A percentile compares a stretch with the other conserved stretches of the same genome.
Evolutionary conservation across 1,284 basidiomycete genomes (phyloP).

Genomic region (Ustilago shanxiensis): DNA sequence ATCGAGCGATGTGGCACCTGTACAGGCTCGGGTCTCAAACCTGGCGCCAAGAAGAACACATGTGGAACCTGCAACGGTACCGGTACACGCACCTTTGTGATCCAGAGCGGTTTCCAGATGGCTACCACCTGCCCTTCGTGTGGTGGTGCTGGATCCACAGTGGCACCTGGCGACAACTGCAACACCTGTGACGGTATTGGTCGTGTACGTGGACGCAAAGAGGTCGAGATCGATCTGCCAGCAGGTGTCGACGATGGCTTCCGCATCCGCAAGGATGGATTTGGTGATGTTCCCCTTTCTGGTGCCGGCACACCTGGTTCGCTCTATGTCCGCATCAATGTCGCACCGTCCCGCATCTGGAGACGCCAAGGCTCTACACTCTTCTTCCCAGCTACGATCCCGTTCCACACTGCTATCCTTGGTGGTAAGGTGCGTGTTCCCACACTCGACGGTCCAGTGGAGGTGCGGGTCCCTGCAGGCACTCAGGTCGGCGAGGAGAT

Average conservation of each 20-base stretch:
- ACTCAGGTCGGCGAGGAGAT: conserved; percentile 98
- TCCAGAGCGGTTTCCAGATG: conserved; percentile 97
- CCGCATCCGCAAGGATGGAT: conserved; percentile 85
- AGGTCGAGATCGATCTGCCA: conserved; percentile 82
- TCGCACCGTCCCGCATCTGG: conserved; percentile 86
- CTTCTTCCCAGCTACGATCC: conserved; percentile 90
- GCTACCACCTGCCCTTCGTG: conserved; percentile 89
- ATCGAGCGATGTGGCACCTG: conserved; percentile 88
- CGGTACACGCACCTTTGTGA: conserved; percentile 89
- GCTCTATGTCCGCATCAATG: conserved; percentile 87
- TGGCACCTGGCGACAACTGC: conserved; percentile 85
- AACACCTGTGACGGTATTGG: conserved; percentile 86
- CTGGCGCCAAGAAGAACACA: conserved; percentile 84
- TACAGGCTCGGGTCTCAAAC: conserved; percentile 86
- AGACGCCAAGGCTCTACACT: conserved; percentile 91
- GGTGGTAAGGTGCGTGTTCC: conserved; percentile 93
- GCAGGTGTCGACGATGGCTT: conserved; percentile 96
- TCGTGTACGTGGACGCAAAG: conserved; percentile 83
- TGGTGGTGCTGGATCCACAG: conserved; percentile 83
- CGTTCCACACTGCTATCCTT: conserved; percentile 89
- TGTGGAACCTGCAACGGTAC: conserved; percentile 87
- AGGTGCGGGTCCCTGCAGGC: conserved; percentile 90
- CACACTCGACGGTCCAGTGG: conserved; percentile 94
- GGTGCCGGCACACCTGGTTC: conserved; percentile 80
- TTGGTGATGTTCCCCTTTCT: conserved; percentile 86